phyloP scores from a whole-genome alignment of 345 rosid genomes.

The Capsella bursapastoris region DNA sequence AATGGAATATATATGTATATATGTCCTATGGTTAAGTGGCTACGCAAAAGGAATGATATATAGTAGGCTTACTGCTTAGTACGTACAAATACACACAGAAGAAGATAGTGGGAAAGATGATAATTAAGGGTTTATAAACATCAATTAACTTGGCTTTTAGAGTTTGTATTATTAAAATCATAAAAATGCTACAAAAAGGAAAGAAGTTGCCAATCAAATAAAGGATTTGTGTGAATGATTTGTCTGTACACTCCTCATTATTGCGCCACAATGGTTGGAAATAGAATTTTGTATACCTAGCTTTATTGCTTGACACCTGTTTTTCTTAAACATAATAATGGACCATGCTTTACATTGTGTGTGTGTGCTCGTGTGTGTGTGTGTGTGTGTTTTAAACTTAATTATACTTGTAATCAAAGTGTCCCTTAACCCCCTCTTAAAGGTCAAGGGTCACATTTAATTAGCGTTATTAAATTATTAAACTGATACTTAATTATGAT shows the following conservation, averaged over 20 bases:
- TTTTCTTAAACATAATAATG: constrained; percentile 12
- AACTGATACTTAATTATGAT: neutral
- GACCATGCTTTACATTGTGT: constrained; percentile 20
- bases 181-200: constrained; percentile 18
- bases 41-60: constrained; percentile 13
- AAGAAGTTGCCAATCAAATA: constrained; percentile 52
- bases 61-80: constrained; percentile 46
- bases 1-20: neutral
- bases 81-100: constrained; percentile 36
- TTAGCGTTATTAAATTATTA: neutral
- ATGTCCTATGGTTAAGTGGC: constrained; percentile 12
- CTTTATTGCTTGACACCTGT: constrained; percentile 68
- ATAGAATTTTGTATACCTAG: constrained; percentile 41
- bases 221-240: constrained; percentile 52
- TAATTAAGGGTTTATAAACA: constrained; percentile 35
- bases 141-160: neutral
- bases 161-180: constrained; percentile 19
- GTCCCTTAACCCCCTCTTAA: constrained; percentile 33
- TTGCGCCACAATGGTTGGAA: constrained; percentile 40
- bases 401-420: constrained; percentile 1
- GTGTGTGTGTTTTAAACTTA: constrained; percentile 27
- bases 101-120: constrained; percentile 48
- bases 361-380: constrained; percentile 34
- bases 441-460: constrained; percentile 38
- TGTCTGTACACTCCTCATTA: constrained; percentile 52